Percentiles rank a stretch among this genome's conserved stretches.
These are phyloP conservation scores for Chalciporus sp. DNA, from an alignment of 1,284 basidiomycete genomes.

Conservation along the genomic window DNA sequence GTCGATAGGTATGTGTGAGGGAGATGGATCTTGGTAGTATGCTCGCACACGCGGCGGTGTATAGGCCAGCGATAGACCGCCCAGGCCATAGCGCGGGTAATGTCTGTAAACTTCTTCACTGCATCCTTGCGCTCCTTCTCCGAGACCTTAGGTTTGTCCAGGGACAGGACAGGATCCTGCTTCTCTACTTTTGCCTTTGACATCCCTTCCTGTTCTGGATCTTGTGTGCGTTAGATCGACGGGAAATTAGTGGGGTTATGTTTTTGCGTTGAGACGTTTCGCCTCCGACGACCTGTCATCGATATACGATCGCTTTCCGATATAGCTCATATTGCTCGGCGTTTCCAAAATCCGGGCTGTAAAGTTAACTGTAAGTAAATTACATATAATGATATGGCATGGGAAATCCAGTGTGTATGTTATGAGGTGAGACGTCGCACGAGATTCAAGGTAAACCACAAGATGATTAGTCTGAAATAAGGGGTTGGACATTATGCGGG, in stretches of 20 bases:
- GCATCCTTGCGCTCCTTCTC: conserved; percentile 24
- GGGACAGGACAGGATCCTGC: not conserved
- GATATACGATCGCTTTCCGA: conserved; percentile 11
- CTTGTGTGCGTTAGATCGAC: not conserved
- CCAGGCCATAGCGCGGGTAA: conserved; percentile 38
- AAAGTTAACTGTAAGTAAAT: too few relatives aligned
- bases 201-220: not conserved
- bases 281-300: not conserved
- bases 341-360: not conserved
- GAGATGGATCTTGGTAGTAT: conserved; percentile 38
- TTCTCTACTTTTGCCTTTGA: conserved; percentile 1
- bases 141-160: conserved; percentile 4
- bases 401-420: not conserved
- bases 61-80: conserved; percentile 39
- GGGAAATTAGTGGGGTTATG: not conserved
- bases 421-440: not conserved
- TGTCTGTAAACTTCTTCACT: conserved; percentile 27
- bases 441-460: not conserved
- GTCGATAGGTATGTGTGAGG: conserved; percentile 42
- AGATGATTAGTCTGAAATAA: conserved; percentile 8
- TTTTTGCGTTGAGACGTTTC: not conserved
- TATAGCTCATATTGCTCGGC: not conserved
- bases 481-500: conserved; percentile 8
- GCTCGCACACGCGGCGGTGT: conserved; percentile 29
- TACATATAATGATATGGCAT: not conserved